Percentiles rank a stretch among this genome's conserved stretches.
These are phyloP conservation scores for Biancaea sappan DNA, from an alignment of 306 rosid species.

Conservation along the genomic window DNA sequence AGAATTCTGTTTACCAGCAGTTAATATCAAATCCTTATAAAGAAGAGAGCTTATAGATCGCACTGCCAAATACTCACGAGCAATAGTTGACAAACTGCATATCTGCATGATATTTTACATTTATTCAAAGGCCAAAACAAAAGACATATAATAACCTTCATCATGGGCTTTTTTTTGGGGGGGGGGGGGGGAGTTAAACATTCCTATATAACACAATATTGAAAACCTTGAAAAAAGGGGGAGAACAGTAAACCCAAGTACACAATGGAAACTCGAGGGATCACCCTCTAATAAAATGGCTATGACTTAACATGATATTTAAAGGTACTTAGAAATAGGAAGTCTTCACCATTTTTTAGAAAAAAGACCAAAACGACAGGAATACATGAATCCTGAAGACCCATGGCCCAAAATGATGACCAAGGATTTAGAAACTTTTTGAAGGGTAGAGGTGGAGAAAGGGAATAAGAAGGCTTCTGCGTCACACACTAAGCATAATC, in stretches of 20 bases:
- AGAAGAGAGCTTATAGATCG: slow-evolving; percentile 64
- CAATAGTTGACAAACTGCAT: slow-evolving; percentile 89
- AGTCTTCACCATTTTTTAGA: slow-evolving; percentile 10
- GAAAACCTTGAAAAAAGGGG: too few relatives aligned
- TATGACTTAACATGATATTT: too few relatives aligned
- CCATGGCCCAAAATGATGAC: neutral
- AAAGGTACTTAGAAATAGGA: neutral
- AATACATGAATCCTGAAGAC: neutral
- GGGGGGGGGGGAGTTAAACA: slow-evolving; percentile 3
- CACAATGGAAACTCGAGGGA: neutral
- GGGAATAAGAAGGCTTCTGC: neutral
- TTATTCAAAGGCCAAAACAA: slow-evolving; percentile 17
- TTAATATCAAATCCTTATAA: slow-evolving; percentile 82
- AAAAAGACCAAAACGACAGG: neutral
- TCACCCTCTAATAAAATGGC: slow-evolving; percentile 7
- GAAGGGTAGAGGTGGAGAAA: neutral
- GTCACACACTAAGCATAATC: neutral
- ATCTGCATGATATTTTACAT: slow-evolving; percentile 53
- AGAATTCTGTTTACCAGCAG: slow-evolving; percentile 51
- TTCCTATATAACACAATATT: too few relatives aligned
- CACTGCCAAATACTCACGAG: slow-evolving; percentile 81
- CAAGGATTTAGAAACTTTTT: neutral
- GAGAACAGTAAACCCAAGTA: too few relatives aligned
- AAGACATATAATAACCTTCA: slow-evolving; percentile 18
- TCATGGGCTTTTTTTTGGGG: neutral